Evolutionary conservation across 1,139 yeast species (phyloP).

Genomic region (Nakaseomyces delphensis): DNA sequence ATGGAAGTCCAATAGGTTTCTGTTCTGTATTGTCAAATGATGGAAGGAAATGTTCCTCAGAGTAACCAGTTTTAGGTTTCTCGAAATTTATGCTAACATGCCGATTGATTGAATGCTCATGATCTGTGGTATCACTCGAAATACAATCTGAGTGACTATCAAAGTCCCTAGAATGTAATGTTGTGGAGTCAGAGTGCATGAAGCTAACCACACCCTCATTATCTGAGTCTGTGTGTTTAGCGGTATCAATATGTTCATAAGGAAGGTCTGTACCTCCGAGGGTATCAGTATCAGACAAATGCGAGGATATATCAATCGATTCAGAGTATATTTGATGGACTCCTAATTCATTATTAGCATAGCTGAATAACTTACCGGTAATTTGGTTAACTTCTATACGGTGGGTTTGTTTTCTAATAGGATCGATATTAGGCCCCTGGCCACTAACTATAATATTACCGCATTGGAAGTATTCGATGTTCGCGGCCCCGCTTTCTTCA

Average conservation of each 20-base stretch:
- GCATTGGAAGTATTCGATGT: conserved; percentile 16
- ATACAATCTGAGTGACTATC: conserved; percentile 7
- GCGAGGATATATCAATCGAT: background rate
- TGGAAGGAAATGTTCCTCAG: background rate
- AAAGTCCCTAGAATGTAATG: conserved; percentile 5
- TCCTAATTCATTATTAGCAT: conserved; percentile 24
- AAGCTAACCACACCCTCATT: background rate
- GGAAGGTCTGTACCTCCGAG: background rate
- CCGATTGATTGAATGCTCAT: background rate
- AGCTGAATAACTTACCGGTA: conserved; percentile 2
- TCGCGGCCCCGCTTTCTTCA: conserved; percentile 7
- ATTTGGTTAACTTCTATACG: background rate
- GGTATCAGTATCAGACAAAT: conserved; percentile 5
- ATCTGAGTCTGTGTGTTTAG: background rate
- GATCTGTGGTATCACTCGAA: conserved; percentile 5
- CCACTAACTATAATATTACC: conserved; percentile 20
- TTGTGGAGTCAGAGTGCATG: conserved; percentile 6
- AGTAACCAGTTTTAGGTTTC: background rate
- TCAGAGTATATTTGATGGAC: conserved; percentile 5
- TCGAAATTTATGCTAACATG: background rate
- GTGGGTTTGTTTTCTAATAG: background rate
- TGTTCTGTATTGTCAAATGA: background rate
- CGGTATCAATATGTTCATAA: background rate
- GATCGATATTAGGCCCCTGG: background rate
- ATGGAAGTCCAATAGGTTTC: background rate